A percentile compares a stretch with the other conserved stretches of the same genome.
Evolutionary conservation across 1,139 yeast species (phyloP).

Genomic region (Geotrichum macrosporum): DNA sequence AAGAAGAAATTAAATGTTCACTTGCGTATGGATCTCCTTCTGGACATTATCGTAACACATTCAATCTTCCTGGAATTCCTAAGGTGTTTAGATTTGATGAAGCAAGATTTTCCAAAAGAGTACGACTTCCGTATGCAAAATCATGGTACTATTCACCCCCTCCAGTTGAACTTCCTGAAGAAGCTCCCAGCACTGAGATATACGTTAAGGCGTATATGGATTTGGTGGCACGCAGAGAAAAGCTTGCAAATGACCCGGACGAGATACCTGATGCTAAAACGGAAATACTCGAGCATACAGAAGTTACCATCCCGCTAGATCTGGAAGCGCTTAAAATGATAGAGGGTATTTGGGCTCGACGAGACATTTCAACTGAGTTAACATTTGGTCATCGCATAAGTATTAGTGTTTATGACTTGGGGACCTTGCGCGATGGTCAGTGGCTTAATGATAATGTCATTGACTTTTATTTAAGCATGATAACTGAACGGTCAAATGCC

Average conservation of each 20-base stretch:
- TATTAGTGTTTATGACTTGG: constrained; percentile 60
- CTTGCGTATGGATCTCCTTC: constrained; percentile 1
- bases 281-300: constrained; percentile 9
- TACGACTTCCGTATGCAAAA: constrained; percentile 13
- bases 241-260: constrained; percentile 10
- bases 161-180: constrained; percentile 19
- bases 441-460: constrained; percentile 94
- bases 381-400: constrained; percentile 52
- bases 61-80: constrained; percentile 7
- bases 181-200: constrained; percentile 14
- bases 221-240: constrained; percentile 15
- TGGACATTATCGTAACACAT: not conserved
- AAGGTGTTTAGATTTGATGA: constrained; percentile 15
- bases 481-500: constrained; percentile 45
- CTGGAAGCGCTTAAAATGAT: constrained; percentile 32
- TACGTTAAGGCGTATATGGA: constrained; percentile 17
- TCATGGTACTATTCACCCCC: constrained; percentile 11
- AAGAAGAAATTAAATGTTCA: constrained; percentile 10
- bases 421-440: constrained; percentile 60
- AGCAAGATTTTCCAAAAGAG: not conserved
- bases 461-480: constrained; percentile 68
- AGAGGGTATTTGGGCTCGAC: constrained; percentile 40
- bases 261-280: constrained; percentile 11
- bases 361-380: constrained; percentile 38
- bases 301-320: not conserved